Conservation (phyloP, 2,329 filamentous ascomycete species). For the Fusarium sp. region DNA sequence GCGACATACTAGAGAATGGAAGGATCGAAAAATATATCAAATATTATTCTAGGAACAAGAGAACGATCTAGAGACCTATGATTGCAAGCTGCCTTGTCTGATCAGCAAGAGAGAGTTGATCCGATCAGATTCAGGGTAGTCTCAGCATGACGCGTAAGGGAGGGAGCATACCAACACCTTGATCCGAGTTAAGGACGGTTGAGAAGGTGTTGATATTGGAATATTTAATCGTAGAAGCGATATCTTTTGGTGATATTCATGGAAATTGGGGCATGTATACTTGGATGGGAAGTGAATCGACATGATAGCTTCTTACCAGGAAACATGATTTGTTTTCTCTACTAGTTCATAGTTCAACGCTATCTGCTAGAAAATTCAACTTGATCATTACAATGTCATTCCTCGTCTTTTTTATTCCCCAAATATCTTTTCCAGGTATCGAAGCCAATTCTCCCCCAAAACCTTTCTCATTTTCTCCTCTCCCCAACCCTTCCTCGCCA, state of each 20-base stretch:
- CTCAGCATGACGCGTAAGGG: neutral
- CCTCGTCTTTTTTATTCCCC: neutral
- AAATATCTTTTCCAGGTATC: slow-evolving; percentile 49
- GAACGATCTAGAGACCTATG: neutral
- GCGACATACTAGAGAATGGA: too few relatives aligned
- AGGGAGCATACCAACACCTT: neutral
- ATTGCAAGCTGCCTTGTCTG: neutral
- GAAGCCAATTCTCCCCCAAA: slow-evolving; percentile 52
- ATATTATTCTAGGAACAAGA: neutral
- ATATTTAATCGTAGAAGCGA: too few relatives aligned
- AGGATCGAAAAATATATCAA: neutral
- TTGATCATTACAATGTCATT: too few relatives aligned
- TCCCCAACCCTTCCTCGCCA: slow-evolving; percentile 51
- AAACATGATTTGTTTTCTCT: too few relatives aligned
- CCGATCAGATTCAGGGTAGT: neutral
- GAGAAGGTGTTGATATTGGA: too few relatives aligned
- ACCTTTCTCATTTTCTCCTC: slow-evolving; percentile 52
- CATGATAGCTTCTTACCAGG: too few relatives aligned
- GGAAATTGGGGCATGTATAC: too few relatives aligned
- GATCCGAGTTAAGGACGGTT: neutral
- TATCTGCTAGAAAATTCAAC: too few relatives aligned
- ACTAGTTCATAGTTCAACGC: too few relatives aligned
- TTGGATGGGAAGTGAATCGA: too few relatives aligned
- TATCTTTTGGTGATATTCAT: too few relatives aligned
- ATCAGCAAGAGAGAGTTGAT: neutral